Base-by-base conservation (phyloP, 805 yeast species). In the Myxozyma neglecta region DNA sequence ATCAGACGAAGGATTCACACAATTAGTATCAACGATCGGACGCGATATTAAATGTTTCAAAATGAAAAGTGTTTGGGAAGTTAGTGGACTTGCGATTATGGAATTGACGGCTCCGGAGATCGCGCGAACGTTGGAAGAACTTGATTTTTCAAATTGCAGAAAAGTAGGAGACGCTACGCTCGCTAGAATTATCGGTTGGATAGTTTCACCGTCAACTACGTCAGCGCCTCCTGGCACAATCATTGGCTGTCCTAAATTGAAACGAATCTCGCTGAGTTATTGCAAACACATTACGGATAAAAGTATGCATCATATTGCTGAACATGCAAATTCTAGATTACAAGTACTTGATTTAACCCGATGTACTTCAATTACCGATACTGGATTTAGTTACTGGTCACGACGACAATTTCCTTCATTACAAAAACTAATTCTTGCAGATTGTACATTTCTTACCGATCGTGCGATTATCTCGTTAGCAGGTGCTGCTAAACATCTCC, bases 61-160 rank as follows among this genome's bases (percentile, higher is more conserved):
- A 62, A 86, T 88, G 90, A 79, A 78, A 63, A 83, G 88, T 14
- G 86, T 83, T 52, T 88, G 93, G 93, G 89, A 86, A 67, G 84
- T 88, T 8, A 82, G 86, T 61, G 89, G 90, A 1, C 85, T 87
- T 89, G 88, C 92, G 1, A 86, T 88, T 36, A 86, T 88, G 90
- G 93, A 88, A 71, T 73, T 88, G 46, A 81, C 90, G 1, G 85
- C 82, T 1, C 86, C 87, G 0, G 79, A 82, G 67, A 84, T 87
- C 37, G 91, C 91, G 8, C 76, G 79, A 39, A 74, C 80, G 64
- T 74, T 88, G 43, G 83, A 79, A 57, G 85, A 82, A 56, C 76
- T 88, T 20, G 90, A 88, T 71, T 75, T 88, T 47, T 81, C 89
- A 9, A 87, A 88, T 72, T 88, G 93, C 68, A 76, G 91, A 24